Conservation (phyloP, 2,329 filamentous ascomycete genomes). For the Phaeosphaeriaceae sp. region DNA sequence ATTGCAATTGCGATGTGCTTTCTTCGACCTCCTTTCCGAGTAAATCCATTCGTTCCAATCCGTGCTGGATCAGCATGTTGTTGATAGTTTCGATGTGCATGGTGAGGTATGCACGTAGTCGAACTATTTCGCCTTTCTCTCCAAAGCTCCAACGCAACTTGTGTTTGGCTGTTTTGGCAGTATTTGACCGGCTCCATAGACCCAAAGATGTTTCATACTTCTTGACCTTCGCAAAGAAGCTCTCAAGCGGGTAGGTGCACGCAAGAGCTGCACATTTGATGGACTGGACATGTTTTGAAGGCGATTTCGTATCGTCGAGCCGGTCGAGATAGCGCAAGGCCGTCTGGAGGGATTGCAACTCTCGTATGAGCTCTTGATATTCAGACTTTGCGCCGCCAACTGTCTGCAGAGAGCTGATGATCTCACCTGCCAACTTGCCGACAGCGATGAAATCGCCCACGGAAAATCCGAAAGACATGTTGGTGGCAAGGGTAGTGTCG, state of each 20-base stretch:
- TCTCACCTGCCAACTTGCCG: slow-evolving; percentile 9
- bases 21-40: neutral
- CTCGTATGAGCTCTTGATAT: slow-evolving; percentile 17
- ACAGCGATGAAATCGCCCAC: slow-evolving; percentile 13
- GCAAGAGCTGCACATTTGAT: slow-evolving; percentile 13
- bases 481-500: neutral
- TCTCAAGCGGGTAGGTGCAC: slow-evolving; percentile 9
- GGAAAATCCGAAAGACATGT: slow-evolving; percentile 4
- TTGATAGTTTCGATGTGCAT: slow-evolving; percentile 13
- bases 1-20: neutral
- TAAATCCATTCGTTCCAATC: slow-evolving; percentile 3
- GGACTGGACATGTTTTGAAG: neutral
- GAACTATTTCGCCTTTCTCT: neutral
- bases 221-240: slow-evolving; percentile 10
- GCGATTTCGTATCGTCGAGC: neutral
- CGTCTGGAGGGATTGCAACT: slow-evolving; percentile 4
- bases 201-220: slow-evolving; percentile 13
- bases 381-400: slow-evolving; percentile 13
- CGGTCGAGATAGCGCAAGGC: slow-evolving; percentile 14
- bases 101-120: slow-evolving; percentile 11
- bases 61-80: slow-evolving; percentile 3
- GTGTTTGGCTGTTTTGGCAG: neutral
- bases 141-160: slow-evolving; percentile 10
- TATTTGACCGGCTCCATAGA: neutral
- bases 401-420: slow-evolving; percentile 1